phyloP scores from a whole-genome alignment of 139 green algal species.

The Picochlorum sp. region DNA sequence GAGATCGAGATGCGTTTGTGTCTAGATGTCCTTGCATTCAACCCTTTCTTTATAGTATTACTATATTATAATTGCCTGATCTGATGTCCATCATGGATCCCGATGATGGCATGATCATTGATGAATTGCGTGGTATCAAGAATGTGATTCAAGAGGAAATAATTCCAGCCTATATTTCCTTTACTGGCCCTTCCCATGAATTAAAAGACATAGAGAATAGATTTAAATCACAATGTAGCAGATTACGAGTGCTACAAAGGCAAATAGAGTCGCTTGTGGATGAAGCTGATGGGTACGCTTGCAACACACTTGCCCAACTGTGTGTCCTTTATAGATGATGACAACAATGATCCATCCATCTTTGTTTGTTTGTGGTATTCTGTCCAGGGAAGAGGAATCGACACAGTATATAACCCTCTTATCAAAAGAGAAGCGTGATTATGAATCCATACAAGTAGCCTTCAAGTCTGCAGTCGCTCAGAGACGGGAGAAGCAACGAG shows the following conservation, averaged over 20 bases:
- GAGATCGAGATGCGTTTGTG: no score
- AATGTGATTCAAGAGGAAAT: no score
- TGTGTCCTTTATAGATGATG: no score
- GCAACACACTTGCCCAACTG: no score
- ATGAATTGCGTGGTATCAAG: no score
- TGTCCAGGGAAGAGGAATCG: conserved; percentile 47
- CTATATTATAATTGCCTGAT: no score
- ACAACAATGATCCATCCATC: background rate
- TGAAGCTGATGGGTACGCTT: conserved; percentile 65
- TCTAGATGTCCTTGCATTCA: no score
- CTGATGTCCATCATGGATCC: no score
- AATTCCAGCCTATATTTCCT: no score
- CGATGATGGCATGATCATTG: no score
- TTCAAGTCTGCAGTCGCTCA: conserved; percentile 15
- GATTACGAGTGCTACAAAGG: conserved; percentile 23
- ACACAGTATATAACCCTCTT: conserved; percentile 28
- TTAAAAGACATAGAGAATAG: background rate
- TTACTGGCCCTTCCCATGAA: no score
- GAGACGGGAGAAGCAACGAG: background rate
- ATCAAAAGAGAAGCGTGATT: conserved; percentile 15
- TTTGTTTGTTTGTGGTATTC: background rate
- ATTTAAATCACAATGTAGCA: background rate
- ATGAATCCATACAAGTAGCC: conserved; percentile 16
- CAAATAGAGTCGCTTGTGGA: conserved; percentile 63
- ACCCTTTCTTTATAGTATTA: no score